Percentiles rank a stretch among this genome's conserved stretches.
These are phyloP conservation scores for Psilocybe cubensis DNA, from an alignment of 768 basidiomycete species.

Conservation along the genomic window DNA sequence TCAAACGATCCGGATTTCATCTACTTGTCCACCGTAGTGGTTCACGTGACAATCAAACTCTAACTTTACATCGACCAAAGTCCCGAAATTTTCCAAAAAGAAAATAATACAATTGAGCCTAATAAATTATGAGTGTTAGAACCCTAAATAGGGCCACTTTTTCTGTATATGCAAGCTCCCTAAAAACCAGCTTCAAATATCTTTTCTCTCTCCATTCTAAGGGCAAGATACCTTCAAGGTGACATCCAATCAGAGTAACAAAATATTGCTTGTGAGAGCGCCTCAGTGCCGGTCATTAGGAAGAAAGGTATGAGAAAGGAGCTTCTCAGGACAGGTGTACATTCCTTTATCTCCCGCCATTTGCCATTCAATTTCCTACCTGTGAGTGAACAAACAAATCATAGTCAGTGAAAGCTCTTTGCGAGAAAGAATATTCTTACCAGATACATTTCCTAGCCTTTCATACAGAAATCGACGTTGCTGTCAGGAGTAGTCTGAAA, in stretches of 20 bases:
- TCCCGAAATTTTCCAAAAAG: conserved; percentile 1
- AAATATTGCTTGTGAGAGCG: neutral
- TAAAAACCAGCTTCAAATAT: neutral
- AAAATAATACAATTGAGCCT: neutral
- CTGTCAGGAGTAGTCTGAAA: neutral
- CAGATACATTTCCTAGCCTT: neutral
- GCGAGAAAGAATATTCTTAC: neutral
- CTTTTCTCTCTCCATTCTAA: neutral
- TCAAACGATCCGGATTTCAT: neutral
- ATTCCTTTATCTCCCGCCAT: neutral
- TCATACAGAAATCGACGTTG: neutral
- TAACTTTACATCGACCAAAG: conserved; percentile 18
- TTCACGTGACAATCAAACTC: conserved; percentile 23
- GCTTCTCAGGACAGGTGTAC: neutral
- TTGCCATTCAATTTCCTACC: neutral
- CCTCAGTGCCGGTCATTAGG: neutral
- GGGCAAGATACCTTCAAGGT: conserved; percentile 4
- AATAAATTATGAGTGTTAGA: neutral
- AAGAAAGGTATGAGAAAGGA: neutral
- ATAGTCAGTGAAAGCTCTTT: neutral
- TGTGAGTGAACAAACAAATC: neutral
- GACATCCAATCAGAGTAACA: conserved; percentile 8
- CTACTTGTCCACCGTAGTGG: neutral
- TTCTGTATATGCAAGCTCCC: neutral
- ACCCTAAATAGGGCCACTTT: neutral